Percentiles rank a stretch among this genome's conserved stretches.
Conservation (phyloP, 345 rosid species). For the Gossypium australe region DNA sequence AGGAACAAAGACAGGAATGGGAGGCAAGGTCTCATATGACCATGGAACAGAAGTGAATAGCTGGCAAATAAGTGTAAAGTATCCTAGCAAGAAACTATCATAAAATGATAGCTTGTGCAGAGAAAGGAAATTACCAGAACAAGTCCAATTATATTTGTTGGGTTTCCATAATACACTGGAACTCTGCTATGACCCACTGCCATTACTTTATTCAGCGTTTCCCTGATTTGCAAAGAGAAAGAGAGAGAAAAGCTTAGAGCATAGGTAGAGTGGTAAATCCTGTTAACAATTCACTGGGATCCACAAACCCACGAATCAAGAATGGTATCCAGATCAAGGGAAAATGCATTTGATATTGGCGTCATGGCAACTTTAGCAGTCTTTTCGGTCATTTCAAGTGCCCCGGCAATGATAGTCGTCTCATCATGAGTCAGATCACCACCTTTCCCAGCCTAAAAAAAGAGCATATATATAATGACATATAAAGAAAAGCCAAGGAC, state of each 20-base stretch:
- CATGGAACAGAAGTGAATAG: background rate
- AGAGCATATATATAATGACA: conserved; percentile 5
- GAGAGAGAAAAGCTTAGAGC: conserved; percentile 14
- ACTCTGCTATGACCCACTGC: conserved; percentile 91
- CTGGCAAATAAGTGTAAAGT: background rate
- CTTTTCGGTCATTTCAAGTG: conserved; percentile 90
- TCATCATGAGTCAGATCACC: conserved; percentile 90
- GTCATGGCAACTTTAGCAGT: conserved; percentile 95
- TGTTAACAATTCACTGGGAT: conserved; percentile 20
- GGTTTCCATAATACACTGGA: conserved; percentile 65
- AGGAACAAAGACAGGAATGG: background rate
- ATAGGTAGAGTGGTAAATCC: conserved; percentile 4
- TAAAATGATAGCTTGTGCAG: background rate
- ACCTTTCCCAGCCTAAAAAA: conserved; percentile 85
- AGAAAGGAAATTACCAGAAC: conserved; percentile 54
- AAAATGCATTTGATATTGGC: conserved; percentile 85
- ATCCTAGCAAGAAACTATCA: background rate
- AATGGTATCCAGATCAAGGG: conserved; percentile 92
- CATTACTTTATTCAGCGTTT: conserved; percentile 72
- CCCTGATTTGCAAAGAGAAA: conserved; percentile 42
- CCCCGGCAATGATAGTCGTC: conserved; percentile 88
- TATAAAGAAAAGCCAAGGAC: conserved; percentile 10
- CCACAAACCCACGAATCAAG: conserved; percentile 77
- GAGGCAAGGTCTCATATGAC: background rate
- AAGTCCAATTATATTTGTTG: conserved; percentile 76